Evolutionary conservation across 2,329 filamentous ascomycete genomes (phyloP), one percentile per base, ranked within the genome.

Genomic region (Microcyclosporella mali): DNA sequence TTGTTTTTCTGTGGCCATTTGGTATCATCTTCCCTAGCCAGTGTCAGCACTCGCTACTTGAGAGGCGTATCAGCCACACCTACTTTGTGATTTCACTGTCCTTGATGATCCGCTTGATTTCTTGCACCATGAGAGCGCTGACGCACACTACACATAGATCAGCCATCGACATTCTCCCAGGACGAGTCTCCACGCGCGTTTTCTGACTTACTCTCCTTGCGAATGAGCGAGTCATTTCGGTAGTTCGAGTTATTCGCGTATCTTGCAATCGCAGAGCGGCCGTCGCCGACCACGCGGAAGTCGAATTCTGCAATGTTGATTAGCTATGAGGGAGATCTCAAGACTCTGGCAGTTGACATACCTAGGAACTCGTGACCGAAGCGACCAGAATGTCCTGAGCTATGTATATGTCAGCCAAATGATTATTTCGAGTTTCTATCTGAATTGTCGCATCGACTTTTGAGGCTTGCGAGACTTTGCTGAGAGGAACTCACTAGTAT

Each of bases 201-300:
- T 14, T n/a, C 6, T 2, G 4, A 50, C 88, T 57, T 74, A 95
- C 92, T 98, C 74, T 98, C 92, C 89, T 98, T 98, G 53, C 92
- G 85, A 63, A 98, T 98, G 56, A 98, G 73, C 51, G 89, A 95
- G 66, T 98, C 92, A 69, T 98, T 98, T 61, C 92, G 83, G 71
- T 98, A 98, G 70, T 98, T 98, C 45, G 90, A 97, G 69, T 98
- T 98, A 75, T 98, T 98, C 52, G 92, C 92, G 70, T 98, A 98
- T 68, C 92, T 83, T 25, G 90, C 88, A 40, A 92, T 86, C 6
- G 92, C 92, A 63, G 89, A 95, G 49, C 87, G 81, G 39, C 92
- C 92, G 65, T 98, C 92, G 41, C 88, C 88, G 34, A 97, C 79
- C 17, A 88, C 87, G 43, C 90, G 80, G 61, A 98, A 92, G 66